Base-by-base conservation (phyloP, 805 yeast species). In the Brettanomyces sp. region DNA sequence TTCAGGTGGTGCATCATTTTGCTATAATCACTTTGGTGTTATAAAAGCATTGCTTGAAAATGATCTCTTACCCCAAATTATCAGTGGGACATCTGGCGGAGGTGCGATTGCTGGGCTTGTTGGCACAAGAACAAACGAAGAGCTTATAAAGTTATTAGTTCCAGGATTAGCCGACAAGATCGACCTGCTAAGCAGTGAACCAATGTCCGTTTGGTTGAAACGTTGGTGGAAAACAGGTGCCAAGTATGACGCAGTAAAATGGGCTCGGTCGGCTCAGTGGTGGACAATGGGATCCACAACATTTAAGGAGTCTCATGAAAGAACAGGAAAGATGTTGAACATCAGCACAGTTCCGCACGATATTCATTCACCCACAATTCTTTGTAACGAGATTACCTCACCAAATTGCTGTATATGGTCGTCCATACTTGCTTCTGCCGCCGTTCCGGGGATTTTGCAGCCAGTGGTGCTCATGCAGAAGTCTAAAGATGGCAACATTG, bases 401-500 rank as follows among this genome's bases (percentile, higher is more conserved):
- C 93, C 93, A 9, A 74, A 82, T 58, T 83, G 91, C 60, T 79
- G 84, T 13, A 80, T 85, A n/a, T 85, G 93, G 93, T 78, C 86
- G 3, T 68, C 89, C 0, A 64, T 85, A 47, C 64, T 85, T 37
- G 93, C 93, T 0, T 80, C 88, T 3, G 76, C 87, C 4, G 93
- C 93, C 0, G 93, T 85, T 6, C 95, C 95, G 0, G 93, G 93
- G 0, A 81, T 85, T 12, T 64, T 85, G 46, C 81, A 82, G 50
- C 95, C 95, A 0, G 90, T 85, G 21, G 88, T 82, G 13, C 63
- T 85, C 45, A 82, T 85, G 89, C 81, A 77, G 79, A 68, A 66
- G 8, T 56, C 57, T 35, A 49, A 54, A 5, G 63, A 59, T 30
- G 56, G 56, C 6, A 56, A 56, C 1, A 69, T 82, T 5, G 67